phyloP scores from a whole-genome alignment of 805 yeast species.

The Blastobotrys peoriensis region DNA sequence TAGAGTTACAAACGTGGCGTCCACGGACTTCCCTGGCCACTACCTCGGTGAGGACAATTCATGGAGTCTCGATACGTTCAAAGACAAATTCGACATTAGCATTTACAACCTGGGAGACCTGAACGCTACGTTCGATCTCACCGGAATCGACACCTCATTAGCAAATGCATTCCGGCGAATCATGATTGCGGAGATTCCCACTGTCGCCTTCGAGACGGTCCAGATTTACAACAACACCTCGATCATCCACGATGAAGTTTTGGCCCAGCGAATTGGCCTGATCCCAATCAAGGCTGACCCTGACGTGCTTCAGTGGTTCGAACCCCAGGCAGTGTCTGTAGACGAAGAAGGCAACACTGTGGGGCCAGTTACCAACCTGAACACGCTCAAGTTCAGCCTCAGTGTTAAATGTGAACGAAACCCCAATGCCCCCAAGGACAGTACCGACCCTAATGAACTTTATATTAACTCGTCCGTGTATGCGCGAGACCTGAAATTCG shows the following conservation, averaged over 20 bases:
- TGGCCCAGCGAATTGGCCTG: conserved; percentile 91
- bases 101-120: conserved; percentile 53
- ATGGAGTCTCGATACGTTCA: conserved; percentile 82
- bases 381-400: conserved; percentile 78
- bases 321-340: conserved; percentile 18
- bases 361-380: conserved; percentile 63
- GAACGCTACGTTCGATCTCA: conserved; percentile 76
- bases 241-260: conserved; percentile 94
- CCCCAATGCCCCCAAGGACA: conserved; percentile 70
- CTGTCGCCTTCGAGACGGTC: conserved; percentile 90
- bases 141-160: conserved; percentile 82
- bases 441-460: conserved; percentile 75
- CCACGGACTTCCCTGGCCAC: conserved; percentile 92
- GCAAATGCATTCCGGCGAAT: conserved; percentile 96
- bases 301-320: conserved; percentile 75
- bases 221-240: conserved; percentile 91
- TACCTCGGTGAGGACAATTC: conserved; percentile 55
- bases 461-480: conserved; percentile 83
- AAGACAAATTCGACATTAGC: conserved; percentile 57
- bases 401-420: conserved; percentile 80
- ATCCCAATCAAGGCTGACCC: conserved; percentile 90
- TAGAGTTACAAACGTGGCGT: conserved; percentile 75
- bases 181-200: conserved; percentile 95
- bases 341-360: conserved; percentile 18
- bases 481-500: conserved; percentile 82